Evolutionary conservation across 2,329 filamentous ascomycete species (phyloP).

Genomic region (Orbilia oligospora): DNA sequence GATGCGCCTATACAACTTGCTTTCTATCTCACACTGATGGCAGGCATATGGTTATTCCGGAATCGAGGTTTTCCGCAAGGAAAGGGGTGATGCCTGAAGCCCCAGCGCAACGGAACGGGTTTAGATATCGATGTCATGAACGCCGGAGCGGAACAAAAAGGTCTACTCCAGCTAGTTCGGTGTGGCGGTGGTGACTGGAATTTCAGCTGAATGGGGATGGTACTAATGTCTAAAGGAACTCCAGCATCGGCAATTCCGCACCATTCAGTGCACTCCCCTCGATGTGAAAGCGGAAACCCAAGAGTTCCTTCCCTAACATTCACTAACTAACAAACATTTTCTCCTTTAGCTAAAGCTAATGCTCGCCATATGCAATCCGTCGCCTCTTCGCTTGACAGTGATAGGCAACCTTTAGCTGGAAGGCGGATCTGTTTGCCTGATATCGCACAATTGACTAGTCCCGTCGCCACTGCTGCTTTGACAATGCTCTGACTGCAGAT

Average conservation of each 20-base stretch:
- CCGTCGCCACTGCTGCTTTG: conserved; percentile 50
- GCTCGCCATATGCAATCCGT: conserved; percentile 31
- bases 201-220: conserved; percentile 59
- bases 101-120: conserved; percentile 48
- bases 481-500: conserved; percentile 33
- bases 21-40: conserved; percentile 26
- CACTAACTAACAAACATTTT: conserved; percentile 28
- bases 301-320: conserved; percentile 32
- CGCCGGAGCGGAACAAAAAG: conserved; percentile 34
- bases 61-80: conserved; percentile 16
- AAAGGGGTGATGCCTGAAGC: conserved; percentile 33
- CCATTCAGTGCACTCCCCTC: conserved; percentile 25
- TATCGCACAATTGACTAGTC: conserved; percentile 30
- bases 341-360: conserved; percentile 27
- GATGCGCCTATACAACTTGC: neutral
- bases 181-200: conserved; percentile 57
- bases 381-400: conserved; percentile 27
- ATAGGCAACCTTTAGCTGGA: conserved; percentile 51
- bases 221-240: conserved; percentile 33
- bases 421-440: conserved; percentile 53
- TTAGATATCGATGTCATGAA: conserved; percentile 43
- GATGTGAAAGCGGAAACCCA: conserved; percentile 47
- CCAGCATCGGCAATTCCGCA: conserved; percentile 58
- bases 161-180: conserved; percentile 33
- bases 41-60: conserved; percentile 19